Percentiles rank a stretch among this genome's conserved stretches.
Evolutionary conservation across 208 protist genomes (phyloP).

Genomic region (Borovskyia barvae): DNA sequence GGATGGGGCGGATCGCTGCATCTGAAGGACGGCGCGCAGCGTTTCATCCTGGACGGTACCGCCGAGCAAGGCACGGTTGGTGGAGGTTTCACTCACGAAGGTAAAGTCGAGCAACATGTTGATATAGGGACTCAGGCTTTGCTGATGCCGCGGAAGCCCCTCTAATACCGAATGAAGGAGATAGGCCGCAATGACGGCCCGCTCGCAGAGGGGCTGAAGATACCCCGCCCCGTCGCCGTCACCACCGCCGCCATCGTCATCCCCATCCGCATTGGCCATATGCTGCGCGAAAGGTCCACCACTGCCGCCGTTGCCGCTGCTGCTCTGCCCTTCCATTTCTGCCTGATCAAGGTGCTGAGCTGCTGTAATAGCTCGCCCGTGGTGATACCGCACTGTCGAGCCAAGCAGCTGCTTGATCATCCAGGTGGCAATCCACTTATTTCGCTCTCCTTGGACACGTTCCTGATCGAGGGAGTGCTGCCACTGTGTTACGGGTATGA

Average conservation of each 20-base stretch:
- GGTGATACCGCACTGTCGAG: too few species aligned
- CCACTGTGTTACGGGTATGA: constrained; percentile 15
- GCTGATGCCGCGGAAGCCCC: constrained; percentile 56
- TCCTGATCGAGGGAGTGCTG: constrained; percentile 4
- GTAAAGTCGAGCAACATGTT: constrained; percentile 60
- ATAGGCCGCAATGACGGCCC: constrained; percentile 47
- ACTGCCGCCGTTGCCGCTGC: not conserved
- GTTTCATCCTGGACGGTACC: constrained; percentile 24
- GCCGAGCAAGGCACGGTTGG: constrained; percentile 29
- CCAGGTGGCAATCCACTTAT: constrained; percentile 14
- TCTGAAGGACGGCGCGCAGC: constrained; percentile 18
- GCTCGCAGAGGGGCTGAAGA: constrained; percentile 37
- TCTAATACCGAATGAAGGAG: constrained; percentile 52
- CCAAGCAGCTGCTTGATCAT: constrained; percentile 10
- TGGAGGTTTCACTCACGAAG: constrained; percentile 59
- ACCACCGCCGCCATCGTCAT: not conserved
- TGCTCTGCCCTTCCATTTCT: too few species aligned
- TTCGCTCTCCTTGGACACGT: constrained; percentile 5
- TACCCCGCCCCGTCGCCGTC: not conserved
- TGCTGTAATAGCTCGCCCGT: too few species aligned
- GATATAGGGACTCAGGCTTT: constrained; percentile 48
- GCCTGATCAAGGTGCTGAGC: too few species aligned
- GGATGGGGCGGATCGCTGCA: not conserved
- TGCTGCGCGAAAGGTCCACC: not conserved
- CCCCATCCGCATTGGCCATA: not conserved